Base-by-base conservation (phyloP, 2,329 filamentous ascomycete species). In the Endothia cerciana region DNA sequence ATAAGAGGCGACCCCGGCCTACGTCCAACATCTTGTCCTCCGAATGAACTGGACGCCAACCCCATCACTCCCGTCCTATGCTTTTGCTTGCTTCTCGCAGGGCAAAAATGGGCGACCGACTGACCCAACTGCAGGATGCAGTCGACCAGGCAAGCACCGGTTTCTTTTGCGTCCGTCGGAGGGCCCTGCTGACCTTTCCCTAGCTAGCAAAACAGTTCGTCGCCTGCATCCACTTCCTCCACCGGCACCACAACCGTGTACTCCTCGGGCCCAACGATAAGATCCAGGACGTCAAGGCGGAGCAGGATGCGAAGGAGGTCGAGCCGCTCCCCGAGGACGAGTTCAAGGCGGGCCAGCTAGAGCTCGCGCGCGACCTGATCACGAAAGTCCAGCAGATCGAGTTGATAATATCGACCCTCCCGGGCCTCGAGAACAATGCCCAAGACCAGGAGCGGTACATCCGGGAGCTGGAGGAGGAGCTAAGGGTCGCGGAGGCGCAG, bases 301-400 rank as follows among this genome's bases (percentile, higher is more conserved):
- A 84, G 33, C 78, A 80, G 43, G 79, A 79, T 19, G 81, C 82
- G 45, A 82, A 80, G 76, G 84, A 86, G 74, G 87, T 90, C 25
- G 85, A 89, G 28, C 84, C 89, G 2, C 81, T 90, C 33, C 81
- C 87, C 0, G 77, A 84, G 11, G 87, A 90, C 51, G 85, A 87
- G 60, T 92, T 92, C 77, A 82, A 85, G 64, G 84, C 85, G 3
- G 87, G 89, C 57, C 85, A 93, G 74, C 82, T 87, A 67, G 91
- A 94, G 76, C 82, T 95, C 62, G 90, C 91, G 45, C 85, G 87
- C 68, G 92, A 94, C 74, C 81, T 95, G 33, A 89, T 94, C 65
- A 76, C 91, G 65, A 93, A 94, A 73, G 90, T 93, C 72, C 91
- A 94, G 78, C 91, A 94, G 79, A 93, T 95, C 68, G 92, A 95